Evolutionary conservation across 2,329 filamentous ascomycete genomes (phyloP), one percentile per base, ranked within the genome.

Genomic region (Graphilbum ipis-grandicollis): DNA sequence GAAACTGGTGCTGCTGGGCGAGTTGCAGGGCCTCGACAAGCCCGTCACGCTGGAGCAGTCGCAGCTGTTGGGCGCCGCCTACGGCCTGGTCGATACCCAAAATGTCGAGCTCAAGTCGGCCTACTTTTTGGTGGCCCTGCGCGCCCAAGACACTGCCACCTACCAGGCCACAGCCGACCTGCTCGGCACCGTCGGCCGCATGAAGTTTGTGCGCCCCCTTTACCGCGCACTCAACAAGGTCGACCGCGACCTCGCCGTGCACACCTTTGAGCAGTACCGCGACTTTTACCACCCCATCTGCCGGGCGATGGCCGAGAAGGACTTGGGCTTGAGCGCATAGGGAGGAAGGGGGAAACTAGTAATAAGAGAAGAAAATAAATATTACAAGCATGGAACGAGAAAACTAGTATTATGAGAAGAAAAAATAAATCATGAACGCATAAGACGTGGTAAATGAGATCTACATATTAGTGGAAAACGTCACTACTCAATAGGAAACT

Each of bases 261-360:
- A 74, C 53, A 93, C 86, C 0, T 94, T 93, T 57, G 71, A 80
- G 58, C 79, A 79, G 67, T 79, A 93, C 54, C 80, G 70, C 57
- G 77, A 85, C 43, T 96, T 96, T 52, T 98, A 96, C 53, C 88
- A 96, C 52, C 90, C 90, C 2, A 94, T 96, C 48, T 94, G 86
- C 54, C 71, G 73, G 42, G 71, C 65, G 8, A 80, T 93, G 74
- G 75, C 92, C 3, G 80, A 84, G 59, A 94, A 93, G 66, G 81
- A 92, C 55, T 57, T 92, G 26, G 67, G 65, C 2, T 42, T 63
- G 35, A 9, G 19, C 10, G 10, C 22, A 21, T 8, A 9, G 17
- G 18, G 13, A 33, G 15, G 30, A 17, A 5, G 30, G 17, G 9
- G 17, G 9, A 12, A 19, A 4, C 17, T 12, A 18, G n/a, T 4